A percentile compares a stretch with the other conserved stretches of the same genome.
Evolutionary conservation across 495 filamentous ascomycete genomes (phyloP).

Genomic region (Neurospora sublineolata): DNA sequence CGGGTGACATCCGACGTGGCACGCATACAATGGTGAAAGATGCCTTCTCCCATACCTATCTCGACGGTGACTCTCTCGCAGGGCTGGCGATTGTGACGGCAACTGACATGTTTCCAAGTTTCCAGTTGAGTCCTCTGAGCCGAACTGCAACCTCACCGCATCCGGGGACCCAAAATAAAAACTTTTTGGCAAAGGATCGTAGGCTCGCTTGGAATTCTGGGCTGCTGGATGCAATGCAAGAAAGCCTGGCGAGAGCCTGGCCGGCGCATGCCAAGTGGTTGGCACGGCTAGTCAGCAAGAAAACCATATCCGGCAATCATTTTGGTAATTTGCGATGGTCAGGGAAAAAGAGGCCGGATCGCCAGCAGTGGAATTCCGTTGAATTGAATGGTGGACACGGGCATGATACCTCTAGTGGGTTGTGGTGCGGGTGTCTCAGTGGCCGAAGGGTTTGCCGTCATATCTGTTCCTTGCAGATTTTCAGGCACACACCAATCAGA

Average conservation of each 20-base stretch:
- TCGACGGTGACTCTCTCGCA: not conserved
- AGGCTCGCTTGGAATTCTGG: not conserved
- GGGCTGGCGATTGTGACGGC: not conserved
- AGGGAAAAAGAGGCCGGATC: not conserved
- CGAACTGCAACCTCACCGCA: not conserved
- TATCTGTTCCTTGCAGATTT: constrained; percentile 12
- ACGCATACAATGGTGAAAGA: not conserved
- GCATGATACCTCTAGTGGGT: not conserved
- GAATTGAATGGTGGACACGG: not conserved
- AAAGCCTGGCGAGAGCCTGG: not conserved
- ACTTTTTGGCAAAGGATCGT: not conserved
- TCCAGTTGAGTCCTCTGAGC: not conserved
- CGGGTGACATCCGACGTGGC: not conserved
- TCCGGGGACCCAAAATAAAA: not conserved
- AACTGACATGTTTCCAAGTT: not conserved
- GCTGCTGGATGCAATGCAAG: not conserved
- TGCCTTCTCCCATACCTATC: not conserved
- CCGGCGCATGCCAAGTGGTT: not conserved
- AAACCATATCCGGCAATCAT: not conserved
- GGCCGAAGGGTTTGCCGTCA: constrained; percentile 5
- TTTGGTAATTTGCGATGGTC: not conserved
- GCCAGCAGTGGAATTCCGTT: not conserved
- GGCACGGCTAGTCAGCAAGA: not conserved
- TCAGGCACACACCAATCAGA: constrained; percentile 7
- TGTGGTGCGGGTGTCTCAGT: not conserved